Evolutionary conservation across 495 filamentous ascomycete species (phyloP).

Genomic region (Talaromyces stipitatus): DNA sequence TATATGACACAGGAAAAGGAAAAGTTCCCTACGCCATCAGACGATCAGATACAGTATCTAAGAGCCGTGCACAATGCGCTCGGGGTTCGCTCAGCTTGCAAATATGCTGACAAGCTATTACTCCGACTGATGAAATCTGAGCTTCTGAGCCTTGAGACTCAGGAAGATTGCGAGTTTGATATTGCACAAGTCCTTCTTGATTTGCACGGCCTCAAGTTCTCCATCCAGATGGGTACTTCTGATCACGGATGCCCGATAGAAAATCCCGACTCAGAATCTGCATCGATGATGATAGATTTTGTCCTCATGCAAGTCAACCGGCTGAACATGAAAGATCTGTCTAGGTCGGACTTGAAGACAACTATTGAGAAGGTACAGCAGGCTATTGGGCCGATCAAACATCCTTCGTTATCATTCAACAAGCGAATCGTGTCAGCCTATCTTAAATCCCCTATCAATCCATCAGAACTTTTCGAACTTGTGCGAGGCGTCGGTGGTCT

Average conservation of each 20-base stretch:
- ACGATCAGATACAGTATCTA: constrained; percentile 66
- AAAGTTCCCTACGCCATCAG: constrained; percentile 52
- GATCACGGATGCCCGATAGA: constrained; percentile 74
- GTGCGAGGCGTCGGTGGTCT: constrained; percentile 67
- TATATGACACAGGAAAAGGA: constrained; percentile 59
- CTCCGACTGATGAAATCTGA: constrained; percentile 84
- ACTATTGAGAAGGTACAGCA: constrained; percentile 87
- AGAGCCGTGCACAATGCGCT: constrained; percentile 73
- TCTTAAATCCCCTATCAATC: constrained; percentile 73
- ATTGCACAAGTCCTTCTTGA: constrained; percentile 84
- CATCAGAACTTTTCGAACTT: constrained; percentile 68
- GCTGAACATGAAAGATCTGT: constrained; percentile 83
- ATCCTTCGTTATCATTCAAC: constrained; percentile 65
- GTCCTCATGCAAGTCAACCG: constrained; percentile 71
- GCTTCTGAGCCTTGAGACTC: constrained; percentile 52
- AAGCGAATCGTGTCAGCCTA: constrained; percentile 66
- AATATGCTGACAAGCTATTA: constrained; percentile 75
- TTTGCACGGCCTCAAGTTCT: constrained; percentile 75
- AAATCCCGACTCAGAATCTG: constrained; percentile 65
- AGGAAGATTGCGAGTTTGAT: constrained; percentile 68
- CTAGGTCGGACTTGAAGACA: constrained; percentile 78
- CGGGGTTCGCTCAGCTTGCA: constrained; percentile 82
- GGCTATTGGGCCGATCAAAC: constrained; percentile 57
- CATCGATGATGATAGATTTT: constrained; percentile 71
- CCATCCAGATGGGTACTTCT: constrained; percentile 53